Evolutionary conservation across 78 protist genomes (phyloP), one percentile per base, ranked within the genome.

Genomic region (Dictyostelium capitatum): DNA sequence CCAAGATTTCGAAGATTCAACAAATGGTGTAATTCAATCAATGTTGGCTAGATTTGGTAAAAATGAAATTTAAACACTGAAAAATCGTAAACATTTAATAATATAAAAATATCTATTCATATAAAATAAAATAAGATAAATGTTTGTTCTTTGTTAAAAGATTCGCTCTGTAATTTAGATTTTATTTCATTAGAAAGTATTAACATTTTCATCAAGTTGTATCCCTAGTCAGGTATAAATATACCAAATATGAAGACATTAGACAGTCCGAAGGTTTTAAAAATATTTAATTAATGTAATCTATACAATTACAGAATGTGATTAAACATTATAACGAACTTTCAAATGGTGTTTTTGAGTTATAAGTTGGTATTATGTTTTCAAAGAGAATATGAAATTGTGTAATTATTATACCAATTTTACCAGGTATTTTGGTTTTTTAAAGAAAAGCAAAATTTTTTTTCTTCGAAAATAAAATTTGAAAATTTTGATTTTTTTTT

Each of bases 271-370:
- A 80, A 6, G 98, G 98, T 37, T 97, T 97, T 87, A 97, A 97
- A 95, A 97, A 97, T 62, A 97, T 97, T 14, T 97, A 6, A 95
- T 89, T 47, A 97, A 97, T 80, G 96, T 92, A 3, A 89, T 95
- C 32, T 23, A 94, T 0, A 85, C 95, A 10, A 28, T 94, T 53
- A 9, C 65, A 6, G 96, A 90, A 2, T 51, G 64, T 30, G 98
- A 96, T 62, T 92, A 89, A 74, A 56, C 43, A 4, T 8, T 82
- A 32, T 96, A 77, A 92, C 67, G 30, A 57, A n/a, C 47, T 77
- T 62, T 43, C 25, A 43, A 50, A 32, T 14, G 65, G 65, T 17
- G 81, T 94, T 15, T 89, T 96, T 19, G 97, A 96, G 54, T 95
- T 95, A 1, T 96, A 95, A 89, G 97, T 95, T 41, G 98, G 92